These are phyloP conservation scores for Penicillium canariense DNA, from an alignment of 495 filamentous ascomycete species.

Conservation along the genomic window DNA sequence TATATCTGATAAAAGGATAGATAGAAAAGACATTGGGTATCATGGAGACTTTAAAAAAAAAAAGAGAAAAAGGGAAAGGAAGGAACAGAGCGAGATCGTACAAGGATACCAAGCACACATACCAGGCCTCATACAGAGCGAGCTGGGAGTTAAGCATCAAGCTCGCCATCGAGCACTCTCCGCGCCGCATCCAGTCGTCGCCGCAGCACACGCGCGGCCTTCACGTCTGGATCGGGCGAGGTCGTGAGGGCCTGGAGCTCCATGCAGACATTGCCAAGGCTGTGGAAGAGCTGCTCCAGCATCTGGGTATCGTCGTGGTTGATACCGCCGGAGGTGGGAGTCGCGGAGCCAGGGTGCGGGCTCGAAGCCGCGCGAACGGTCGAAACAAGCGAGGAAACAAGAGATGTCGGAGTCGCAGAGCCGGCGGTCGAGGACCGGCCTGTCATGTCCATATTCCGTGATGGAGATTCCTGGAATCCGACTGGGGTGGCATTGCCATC, in stretches of 20 bases:
- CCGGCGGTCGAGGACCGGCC: conserved; percentile 30
- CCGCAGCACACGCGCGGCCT: conserved; percentile 61
- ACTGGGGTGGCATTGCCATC: conserved; percentile 5
- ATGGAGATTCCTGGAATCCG: neutral
- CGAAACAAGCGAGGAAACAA: conserved; percentile 40
- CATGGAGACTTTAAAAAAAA: conserved; percentile 18
- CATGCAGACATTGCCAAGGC: conserved; percentile 65
- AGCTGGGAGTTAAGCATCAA: conserved; percentile 34
- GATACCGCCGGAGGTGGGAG: conserved; percentile 42
- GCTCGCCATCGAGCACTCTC: conserved; percentile 65
- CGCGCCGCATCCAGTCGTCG: conserved; percentile 71
- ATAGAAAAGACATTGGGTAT: conserved; percentile 23
- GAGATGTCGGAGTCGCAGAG: conserved; percentile 37
- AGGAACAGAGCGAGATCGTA: conserved; percentile 14
- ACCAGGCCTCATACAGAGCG: neutral
- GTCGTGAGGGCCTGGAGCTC: conserved; percentile 60
- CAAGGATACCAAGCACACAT: conserved; percentile 13
- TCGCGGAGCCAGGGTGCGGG: conserved; percentile 29
- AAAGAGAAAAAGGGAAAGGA: conserved; percentile 15
- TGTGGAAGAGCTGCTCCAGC: conserved; percentile 73
- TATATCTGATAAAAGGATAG: neutral
- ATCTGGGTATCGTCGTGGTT: conserved; percentile 69
- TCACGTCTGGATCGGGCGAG: conserved; percentile 46
- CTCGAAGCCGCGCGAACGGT: conserved; percentile 41
- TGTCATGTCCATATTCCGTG: conserved; percentile 2